These are phyloP conservation scores for Pythium graminicola DNA, from an alignment of 352 stramenopile genomes.

Conservation along the genomic window DNA sequence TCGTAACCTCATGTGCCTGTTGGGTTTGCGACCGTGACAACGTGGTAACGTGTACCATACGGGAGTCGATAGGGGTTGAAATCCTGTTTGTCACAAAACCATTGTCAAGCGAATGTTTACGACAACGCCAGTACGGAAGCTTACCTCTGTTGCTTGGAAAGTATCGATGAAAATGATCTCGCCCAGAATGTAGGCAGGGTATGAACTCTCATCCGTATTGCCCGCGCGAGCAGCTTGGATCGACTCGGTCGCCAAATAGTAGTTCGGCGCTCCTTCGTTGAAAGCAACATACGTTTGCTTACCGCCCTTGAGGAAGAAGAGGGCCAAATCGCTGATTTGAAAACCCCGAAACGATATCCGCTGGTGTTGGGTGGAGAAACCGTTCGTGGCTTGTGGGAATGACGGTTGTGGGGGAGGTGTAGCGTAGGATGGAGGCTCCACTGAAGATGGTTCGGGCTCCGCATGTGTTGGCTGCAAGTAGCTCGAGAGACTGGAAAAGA, in stretches of 20 bases:
- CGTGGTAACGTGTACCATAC: slow-evolving; percentile 72
- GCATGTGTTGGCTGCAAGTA: slow-evolving; percentile 2
- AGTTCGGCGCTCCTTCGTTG: slow-evolving; percentile 73
- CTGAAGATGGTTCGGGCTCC: slow-evolving; percentile 3
- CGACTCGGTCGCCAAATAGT: slow-evolving; percentile 73
- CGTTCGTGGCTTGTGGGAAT: slow-evolving; percentile 5
- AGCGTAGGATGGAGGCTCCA: neutral
- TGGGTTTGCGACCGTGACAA: slow-evolving; percentile 70
- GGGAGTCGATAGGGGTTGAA: slow-evolving; percentile 73
- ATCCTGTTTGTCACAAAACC: slow-evolving; percentile 36
- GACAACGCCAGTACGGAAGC: slow-evolving; percentile 12
- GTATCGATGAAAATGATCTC: slow-evolving; percentile 85
- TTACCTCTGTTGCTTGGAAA: slow-evolving; percentile 74
- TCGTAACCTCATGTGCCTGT: slow-evolving; percentile 42
- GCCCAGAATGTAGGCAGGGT: slow-evolving; percentile 68
- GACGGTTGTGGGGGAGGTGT: slow-evolving; percentile 8
- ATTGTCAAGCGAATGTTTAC: neutral
- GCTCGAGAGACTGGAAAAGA: slow-evolving; percentile 24
- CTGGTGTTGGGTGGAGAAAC: slow-evolving; percentile 37
- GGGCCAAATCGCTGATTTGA: slow-evolving; percentile 70
- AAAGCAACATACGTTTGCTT: slow-evolving; percentile 79
- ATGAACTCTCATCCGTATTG: slow-evolving; percentile 34
- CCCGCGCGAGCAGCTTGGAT: slow-evolving; percentile 62
- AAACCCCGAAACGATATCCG: slow-evolving; percentile 76
- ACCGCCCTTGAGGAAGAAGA: slow-evolving; percentile 73